phyloP scores from a whole-genome alignment of 164 flowering plant genomes.

The Magnolia officinalis region DNA sequence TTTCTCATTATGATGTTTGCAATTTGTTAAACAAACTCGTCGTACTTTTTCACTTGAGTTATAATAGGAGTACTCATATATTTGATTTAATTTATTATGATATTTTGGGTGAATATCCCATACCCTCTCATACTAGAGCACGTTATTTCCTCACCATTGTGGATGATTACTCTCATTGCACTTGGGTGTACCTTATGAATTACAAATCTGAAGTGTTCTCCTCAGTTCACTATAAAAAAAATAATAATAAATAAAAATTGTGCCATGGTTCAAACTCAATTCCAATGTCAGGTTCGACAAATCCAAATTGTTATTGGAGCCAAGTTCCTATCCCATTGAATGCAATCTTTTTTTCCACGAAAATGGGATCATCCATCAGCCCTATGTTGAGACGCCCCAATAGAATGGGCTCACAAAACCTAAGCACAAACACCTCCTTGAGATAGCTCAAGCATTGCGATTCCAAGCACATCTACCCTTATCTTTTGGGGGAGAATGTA shows the following conservation, averaged over 20 bases:
- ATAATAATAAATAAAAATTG: background rate
- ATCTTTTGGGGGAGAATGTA: no score
- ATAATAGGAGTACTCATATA: background rate
- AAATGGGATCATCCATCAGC: no score
- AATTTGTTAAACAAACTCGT: background rate
- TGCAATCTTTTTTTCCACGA: no score
- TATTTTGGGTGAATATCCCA: constrained; percentile 3
- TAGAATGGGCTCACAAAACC: no score
- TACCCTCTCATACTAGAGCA: background rate
- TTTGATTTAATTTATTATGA: constrained; percentile 4
- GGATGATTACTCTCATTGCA: constrained; percentile 8
- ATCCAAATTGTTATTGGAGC: background rate
- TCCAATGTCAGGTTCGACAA: background rate
- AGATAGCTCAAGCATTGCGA: no score
- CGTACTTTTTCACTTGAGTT: background rate
- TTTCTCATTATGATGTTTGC: background rate
- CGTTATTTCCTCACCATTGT: constrained; percentile 6
- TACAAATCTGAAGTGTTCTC: background rate
- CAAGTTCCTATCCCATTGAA: no score
- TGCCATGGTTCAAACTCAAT: background rate
- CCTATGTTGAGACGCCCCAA: no score
- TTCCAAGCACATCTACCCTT: no score
- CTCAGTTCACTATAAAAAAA: background rate
- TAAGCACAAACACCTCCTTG: no score
- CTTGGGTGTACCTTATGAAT: background rate